A percentile compares a stretch with the other conserved stretches of the same genome.
Evolutionary conservation across 2,329 filamentous ascomycete genomes (phyloP).

Genomic region (Chaetomiaceae sp.): DNA sequence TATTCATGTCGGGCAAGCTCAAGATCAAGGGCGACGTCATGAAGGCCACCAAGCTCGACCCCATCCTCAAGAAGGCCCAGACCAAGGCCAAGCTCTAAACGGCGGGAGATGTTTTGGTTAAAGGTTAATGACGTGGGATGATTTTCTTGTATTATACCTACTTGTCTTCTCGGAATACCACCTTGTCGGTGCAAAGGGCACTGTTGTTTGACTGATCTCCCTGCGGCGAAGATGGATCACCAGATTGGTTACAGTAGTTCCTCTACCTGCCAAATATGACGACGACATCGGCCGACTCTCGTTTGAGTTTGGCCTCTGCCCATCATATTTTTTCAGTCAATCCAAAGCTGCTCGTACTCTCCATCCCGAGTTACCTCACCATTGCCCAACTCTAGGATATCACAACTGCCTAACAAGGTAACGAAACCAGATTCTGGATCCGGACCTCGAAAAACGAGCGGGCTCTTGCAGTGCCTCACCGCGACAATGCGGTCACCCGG

Average conservation of each 20-base stretch:
- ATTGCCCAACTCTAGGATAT: not conserved
- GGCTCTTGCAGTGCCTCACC: not conserved
- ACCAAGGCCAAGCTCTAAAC: constrained; percentile 75
- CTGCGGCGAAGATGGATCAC: too few relatives aligned
- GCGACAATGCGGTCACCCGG: not conserved
- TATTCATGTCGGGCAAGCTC: constrained; percentile 98
- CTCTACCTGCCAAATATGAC: too few relatives aligned
- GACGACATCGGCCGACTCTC: too few relatives aligned
- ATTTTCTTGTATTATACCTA: not conserved
- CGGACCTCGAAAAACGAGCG: not conserved
- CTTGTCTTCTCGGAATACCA: not conserved
- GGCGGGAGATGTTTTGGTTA: not conserved
- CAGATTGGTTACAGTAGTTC: too few relatives aligned
- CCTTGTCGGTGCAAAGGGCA: not conserved
- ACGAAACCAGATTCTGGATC: not conserved
- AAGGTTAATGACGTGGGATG: constrained; percentile 6
- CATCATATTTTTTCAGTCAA: not conserved
- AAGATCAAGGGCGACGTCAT: constrained; percentile 98
- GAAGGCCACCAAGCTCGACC: constrained; percentile 97
- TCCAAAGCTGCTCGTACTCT: not conserved
- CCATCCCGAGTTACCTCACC: not conserved
- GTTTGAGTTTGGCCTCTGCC: too few relatives aligned
- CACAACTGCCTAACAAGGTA: not conserved
- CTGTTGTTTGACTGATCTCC: too few relatives aligned
- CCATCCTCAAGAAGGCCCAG: constrained; percentile 84